These are phyloP conservation scores for Blastomyces silverae DNA, from an alignment of 2,329 filamentous ascomycete species.

Conservation along the genomic window DNA sequence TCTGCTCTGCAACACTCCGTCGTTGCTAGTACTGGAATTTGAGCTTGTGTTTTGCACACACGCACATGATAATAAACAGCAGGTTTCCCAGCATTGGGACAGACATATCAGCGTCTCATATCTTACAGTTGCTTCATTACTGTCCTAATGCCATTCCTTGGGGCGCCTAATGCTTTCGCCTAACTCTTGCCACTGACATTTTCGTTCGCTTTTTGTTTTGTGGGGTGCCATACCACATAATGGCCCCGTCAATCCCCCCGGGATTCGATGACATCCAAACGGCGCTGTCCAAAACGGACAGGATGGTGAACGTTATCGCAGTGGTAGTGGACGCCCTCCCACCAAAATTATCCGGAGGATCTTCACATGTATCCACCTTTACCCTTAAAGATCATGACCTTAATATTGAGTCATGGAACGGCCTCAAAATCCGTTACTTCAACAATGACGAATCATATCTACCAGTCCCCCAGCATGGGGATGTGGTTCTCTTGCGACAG, in stretches of 20 bases:
- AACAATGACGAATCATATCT: conserved; percentile 39
- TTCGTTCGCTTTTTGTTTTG: not conserved
- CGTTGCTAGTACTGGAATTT: not conserved
- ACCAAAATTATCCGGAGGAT: conserved; percentile 46
- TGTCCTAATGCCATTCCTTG: not conserved
- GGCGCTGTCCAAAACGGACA: conserved; percentile 15
- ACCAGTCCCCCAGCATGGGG: conserved; percentile 47
- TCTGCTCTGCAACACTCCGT: not conserved
- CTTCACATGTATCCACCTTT: conserved; percentile 57
- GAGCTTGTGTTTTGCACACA: not conserved
- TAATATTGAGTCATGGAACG: conserved; percentile 37
- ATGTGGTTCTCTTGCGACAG: conserved; percentile 59
- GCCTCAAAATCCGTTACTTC: conserved; percentile 56
- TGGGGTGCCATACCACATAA: conserved; percentile 12
- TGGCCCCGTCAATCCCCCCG: conserved; percentile 17
- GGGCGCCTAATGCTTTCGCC: not conserved
- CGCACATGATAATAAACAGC: not conserved
- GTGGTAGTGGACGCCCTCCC: conserved; percentile 60
- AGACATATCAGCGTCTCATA: not conserved
- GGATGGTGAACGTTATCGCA: conserved; percentile 57
- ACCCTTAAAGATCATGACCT: conserved; percentile 54
- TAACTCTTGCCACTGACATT: not conserved
- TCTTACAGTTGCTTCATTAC: not conserved
- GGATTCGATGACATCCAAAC: conserved; percentile 16
- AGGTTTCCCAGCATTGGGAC: not conserved